Evolutionary conservation across 768 basidiomycete species (phyloP), one percentile per base, ranked within the genome.

Genomic region (Gymnopilus dilepis): DNA sequence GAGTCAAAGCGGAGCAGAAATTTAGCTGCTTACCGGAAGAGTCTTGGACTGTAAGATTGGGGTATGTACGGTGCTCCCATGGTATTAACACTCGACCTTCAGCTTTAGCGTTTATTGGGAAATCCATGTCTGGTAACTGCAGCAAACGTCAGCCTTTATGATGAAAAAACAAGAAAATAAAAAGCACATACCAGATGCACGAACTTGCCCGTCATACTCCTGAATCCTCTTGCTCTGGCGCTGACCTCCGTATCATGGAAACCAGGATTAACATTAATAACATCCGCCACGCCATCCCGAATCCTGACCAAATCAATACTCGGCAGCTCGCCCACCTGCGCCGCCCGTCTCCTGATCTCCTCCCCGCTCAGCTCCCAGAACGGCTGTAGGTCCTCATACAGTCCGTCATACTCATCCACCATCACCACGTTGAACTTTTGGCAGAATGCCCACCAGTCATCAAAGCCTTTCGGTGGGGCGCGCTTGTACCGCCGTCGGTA

Each of bases 61-160:
- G 84, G 68, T 84, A 88, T 38, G 77, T 71, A n/a, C 81, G 80
- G 67, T 92, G 86, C 71, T 97, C 95, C 95, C 95, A 97, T 41
- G 95, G 92, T 4, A 97, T 89, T 13, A 99, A 80, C 7, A 99
- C 87, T 15, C 97, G 89, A 11, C 97, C 94, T 76, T 99, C 97
- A 0, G 95, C 91, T 76, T 90, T 92, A 22, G 92, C 87, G 68
- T 98, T 99, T 76, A 99, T 87, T 0, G 97, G 87, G 65, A 99
- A 88, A 68, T 97, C 91, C 89, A 99, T 89, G 78, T 99, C 88
- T 12, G 97, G 96, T 4, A 99, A 83, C 88, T 95, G 42, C 26
- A 50, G 48, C 0, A 2, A 48, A 28, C 7, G 26, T 58, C 61
- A 38, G 47, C 38, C 40, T 61, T 56, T 30, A 59, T 57, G 0